Percentiles rank a stretch among this genome's conserved stretches.
These are phyloP conservation scores for Ogataea dorogensis DNA, from an alignment of 805 yeast genomes.

Conservation along the genomic window DNA sequence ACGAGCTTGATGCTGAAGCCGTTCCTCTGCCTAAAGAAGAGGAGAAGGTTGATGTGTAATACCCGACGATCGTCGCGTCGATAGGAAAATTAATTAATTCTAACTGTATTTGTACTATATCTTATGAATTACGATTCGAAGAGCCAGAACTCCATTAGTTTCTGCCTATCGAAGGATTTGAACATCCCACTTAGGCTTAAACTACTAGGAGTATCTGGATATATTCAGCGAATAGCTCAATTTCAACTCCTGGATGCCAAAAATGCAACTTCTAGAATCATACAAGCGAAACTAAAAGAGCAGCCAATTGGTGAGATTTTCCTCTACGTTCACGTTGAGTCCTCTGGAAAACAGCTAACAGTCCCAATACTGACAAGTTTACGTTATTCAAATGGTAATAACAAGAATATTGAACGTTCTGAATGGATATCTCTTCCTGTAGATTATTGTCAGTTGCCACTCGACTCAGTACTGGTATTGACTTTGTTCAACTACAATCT, in stretches of 20 bases:
- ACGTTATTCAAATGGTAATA: constrained; percentile 14
- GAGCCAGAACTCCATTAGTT: constrained; percentile 30
- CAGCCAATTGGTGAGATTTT: constrained; percentile 17
- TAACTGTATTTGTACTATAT: neutral
- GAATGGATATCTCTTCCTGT: constrained; percentile 75
- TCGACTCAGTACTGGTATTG: constrained; percentile 57
- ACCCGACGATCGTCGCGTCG: constrained; percentile 6
- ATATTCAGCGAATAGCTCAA: constrained; percentile 19
- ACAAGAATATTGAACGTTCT: constrained; percentile 29
- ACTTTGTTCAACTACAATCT: constrained; percentile 63
- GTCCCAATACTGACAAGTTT: constrained; percentile 23
- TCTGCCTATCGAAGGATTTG: constrained; percentile 56
- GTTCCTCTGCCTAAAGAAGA: constrained; percentile 33
- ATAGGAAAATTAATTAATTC: constrained; percentile 1
- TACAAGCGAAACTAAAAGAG: constrained; percentile 17
- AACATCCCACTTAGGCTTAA: constrained; percentile 49
- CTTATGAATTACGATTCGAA: constrained; percentile 24
- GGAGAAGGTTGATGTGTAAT: constrained; percentile 25
- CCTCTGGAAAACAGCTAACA: constrained; percentile 24
- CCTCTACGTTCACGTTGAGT: constrained; percentile 16
- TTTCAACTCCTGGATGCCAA: constrained; percentile 2
- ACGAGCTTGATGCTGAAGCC: constrained; percentile 27
- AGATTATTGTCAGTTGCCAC: constrained; percentile 65
- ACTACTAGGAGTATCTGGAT: constrained; percentile 28
- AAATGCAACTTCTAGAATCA: constrained; percentile 16